Base-by-base conservation (phyloP, 2,329 filamentous ascomycete species). In the Stagonosporopsis cucurbitacearum region DNA sequence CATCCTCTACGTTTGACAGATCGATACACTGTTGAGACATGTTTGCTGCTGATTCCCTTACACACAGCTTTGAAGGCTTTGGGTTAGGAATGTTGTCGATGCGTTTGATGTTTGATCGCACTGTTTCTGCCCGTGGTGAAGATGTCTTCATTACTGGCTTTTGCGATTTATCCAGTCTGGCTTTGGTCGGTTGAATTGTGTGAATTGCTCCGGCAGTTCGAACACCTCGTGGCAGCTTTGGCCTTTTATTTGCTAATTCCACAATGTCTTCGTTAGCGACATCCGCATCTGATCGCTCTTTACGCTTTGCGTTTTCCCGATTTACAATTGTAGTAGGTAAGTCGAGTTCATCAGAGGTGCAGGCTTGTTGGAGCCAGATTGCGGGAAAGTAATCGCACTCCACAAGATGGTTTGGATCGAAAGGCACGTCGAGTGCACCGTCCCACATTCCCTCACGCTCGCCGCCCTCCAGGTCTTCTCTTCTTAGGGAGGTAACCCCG, bases 311-410 rank as follows among this genome's bases (percentile, higher is more conserved):
- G 40, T 51, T 28, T 30, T 57, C 62, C 20, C 55, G 47, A 22
- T 50, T 61, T 9, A 58, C 36, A 20, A 17, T 40, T 23, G 56
- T n/a, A 5, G 56, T 23, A 12, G 64, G 56, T 11, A 63, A 65
- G 25, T 69, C 50, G 6, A 72, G 44, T 1, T 67, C 41, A 0
- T 69, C 63, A 4, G 36, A 30, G 4, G 70, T 69, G 2, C 79
- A 64, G 1, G 64, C 68, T 36, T 66, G 62, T 6, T 62, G 50
- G 12, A 78, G 60, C 35, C 75, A 62, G 40, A 70, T 75, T 11
- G 66, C 59, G 0, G 75, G 69, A 13, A 79, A 65, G 26, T 40
- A 55, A 36, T 76, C 73, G n/a, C 65, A 69, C 26, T 77, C 73
- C 3, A 78, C 68, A 5, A 64, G 66, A 37, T 70, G 43, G 1